These are phyloP conservation scores for Gossypium lobatum DNA, from an alignment of 441 rosid genomes.

Conservation along the genomic window DNA sequence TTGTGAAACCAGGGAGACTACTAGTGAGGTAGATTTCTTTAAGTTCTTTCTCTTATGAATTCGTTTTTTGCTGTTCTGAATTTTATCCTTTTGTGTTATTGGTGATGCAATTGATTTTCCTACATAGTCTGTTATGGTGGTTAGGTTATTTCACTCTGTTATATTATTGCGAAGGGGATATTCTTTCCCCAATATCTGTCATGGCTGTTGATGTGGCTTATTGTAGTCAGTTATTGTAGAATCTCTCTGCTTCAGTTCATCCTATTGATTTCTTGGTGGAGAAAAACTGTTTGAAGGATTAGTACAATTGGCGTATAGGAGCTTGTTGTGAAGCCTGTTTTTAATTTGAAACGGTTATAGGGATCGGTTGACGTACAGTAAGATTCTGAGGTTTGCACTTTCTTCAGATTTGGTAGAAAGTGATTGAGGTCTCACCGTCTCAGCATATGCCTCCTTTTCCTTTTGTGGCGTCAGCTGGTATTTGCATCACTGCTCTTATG, in stretches of 20 bases:
- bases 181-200: constrained; percentile 15
- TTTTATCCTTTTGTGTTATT: not conserved
- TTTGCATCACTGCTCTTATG: not conserved
- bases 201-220: constrained; percentile 18
- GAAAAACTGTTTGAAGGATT: constrained; percentile 15
- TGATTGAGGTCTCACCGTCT: not conserved
- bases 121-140: constrained; percentile 7
- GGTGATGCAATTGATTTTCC: constrained; percentile 12
- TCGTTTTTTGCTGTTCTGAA: constrained; percentile 3
- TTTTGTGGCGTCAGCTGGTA: constrained; percentile 1
- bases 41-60: constrained; percentile 7
- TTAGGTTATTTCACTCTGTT: constrained; percentile 16
- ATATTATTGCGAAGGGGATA: constrained; percentile 18
- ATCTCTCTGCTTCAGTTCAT: constrained; percentile 18
- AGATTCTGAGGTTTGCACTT: not conserved
- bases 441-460: not conserved
- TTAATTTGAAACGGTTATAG: constrained; percentile 9
- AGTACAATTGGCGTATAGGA: constrained; percentile 6
- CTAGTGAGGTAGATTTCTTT: constrained; percentile 37
- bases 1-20: constrained; percentile 24
- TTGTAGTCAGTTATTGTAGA: constrained; percentile 15
- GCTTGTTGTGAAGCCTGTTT: constrained; percentile 13
- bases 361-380: not conserved
- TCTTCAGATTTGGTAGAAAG: not conserved
- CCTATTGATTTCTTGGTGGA: constrained; percentile 18